Conservation (phyloP, 352 stramenopile genomes). For the Globisporangium middletonii region DNA sequence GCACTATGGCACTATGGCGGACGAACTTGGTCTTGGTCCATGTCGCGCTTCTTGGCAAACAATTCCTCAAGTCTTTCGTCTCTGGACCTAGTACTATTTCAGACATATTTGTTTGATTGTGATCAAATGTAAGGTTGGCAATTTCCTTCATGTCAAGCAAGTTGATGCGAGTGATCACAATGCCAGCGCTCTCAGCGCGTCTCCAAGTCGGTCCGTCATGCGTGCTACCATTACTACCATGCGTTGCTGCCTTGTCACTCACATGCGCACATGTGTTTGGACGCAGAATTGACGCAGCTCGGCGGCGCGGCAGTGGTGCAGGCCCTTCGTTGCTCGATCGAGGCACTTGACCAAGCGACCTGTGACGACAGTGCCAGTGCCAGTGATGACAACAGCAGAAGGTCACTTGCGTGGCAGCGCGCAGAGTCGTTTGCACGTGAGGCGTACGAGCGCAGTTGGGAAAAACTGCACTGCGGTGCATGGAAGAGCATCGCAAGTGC, state of each 20-base stretch:
- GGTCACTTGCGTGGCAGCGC: background rate
- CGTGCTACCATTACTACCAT: background rate
- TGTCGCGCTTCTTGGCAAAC: no score
- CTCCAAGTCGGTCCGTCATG: background rate
- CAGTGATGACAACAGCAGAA: background rate
- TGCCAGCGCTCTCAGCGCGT: background rate
- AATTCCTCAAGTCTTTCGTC: no score
- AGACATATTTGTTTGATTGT: no score
- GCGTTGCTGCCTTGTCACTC: background rate
- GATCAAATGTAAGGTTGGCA: no score
- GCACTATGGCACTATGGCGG: no score
- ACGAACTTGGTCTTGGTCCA: no score
- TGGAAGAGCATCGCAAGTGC: constrained; percentile 54
- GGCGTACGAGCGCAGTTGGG: constrained; percentile 62
- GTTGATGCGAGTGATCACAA: background rate
- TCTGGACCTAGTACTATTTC: no score
- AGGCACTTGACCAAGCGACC: background rate
- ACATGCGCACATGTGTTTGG: background rate
- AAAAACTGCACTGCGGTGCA: constrained; percentile 63
- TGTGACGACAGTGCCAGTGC: no score
- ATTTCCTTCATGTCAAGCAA: no score
- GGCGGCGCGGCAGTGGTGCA: constrained; percentile 41
- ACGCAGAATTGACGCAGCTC: constrained; percentile 29
- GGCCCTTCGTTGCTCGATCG: constrained; percentile 28
- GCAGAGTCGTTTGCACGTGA: constrained; percentile 13